phyloP scores from a whole-genome alignment of 306 rosid genomes.

The Canavalia gladiata region DNA sequence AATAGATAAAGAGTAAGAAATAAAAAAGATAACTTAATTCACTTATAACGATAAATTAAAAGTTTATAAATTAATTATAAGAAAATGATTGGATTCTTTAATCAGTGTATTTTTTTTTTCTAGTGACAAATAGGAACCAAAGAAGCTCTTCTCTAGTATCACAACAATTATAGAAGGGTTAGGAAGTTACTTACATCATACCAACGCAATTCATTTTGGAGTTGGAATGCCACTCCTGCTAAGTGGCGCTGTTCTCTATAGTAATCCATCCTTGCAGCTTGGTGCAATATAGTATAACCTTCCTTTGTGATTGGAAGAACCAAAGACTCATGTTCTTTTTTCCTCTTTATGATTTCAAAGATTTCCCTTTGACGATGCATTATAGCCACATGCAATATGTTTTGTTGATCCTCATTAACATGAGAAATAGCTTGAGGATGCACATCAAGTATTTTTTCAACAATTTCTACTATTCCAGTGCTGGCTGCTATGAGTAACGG shows the following conservation, averaged over 20 bases:
- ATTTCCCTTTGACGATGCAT: not conserved
- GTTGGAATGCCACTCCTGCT: slow-evolving; percentile 19
- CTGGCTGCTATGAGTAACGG: not conserved
- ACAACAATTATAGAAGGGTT: no score
- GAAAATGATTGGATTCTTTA: no score
- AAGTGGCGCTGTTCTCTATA: not conserved
- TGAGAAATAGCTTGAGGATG: slow-evolving; percentile 1
- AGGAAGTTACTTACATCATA: not conserved
- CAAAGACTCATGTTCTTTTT: not conserved
- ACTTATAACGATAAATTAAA: no score
- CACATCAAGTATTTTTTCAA: not conserved
- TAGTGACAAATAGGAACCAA: no score
- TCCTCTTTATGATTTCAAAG: not conserved
- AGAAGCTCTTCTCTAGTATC: no score
- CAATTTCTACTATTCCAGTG: not conserved
- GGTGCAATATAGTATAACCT: not conserved
- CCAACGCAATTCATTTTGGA: not conserved
- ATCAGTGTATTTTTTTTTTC: no score
- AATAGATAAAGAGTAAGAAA: no score
- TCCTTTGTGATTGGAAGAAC: not conserved
- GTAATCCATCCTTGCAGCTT: slow-evolving; percentile 14
- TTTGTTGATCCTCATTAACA: not conserved
- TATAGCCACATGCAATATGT: not conserved
- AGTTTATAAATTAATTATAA: no score
- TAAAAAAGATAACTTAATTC: no score